phyloP scores from a whole-genome alignment of 2,329 filamentous ascomycete species.

The Talaromyces rugulosus region DNA sequence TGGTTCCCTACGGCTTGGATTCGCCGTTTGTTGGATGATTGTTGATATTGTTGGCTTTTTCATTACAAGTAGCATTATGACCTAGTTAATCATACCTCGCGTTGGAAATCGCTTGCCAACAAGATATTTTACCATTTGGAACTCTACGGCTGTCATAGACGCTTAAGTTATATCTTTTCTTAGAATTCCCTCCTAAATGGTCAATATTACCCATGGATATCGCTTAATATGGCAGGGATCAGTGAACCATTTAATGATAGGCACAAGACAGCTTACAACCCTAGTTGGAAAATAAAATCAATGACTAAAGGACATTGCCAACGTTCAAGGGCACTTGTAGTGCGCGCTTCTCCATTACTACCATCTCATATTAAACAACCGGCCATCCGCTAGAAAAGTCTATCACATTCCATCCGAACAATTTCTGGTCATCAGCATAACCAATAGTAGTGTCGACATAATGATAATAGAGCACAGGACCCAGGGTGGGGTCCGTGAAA shows the following conservation, averaged over 20 bases:
- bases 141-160: not conserved
- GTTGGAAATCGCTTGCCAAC: not conserved
- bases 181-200: not conserved
- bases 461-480: slow-evolving; percentile 60
- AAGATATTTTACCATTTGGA: not conserved
- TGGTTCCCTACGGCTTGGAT: not conserved
- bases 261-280: not conserved
- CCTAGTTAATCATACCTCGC: not conserved
- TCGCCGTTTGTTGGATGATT: not conserved
- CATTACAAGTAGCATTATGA: not conserved
- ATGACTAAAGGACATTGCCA: not conserved
- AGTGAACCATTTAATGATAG: not conserved
- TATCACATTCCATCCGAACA: slow-evolving; percentile 46
- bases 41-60: not conserved
- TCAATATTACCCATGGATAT: not conserved
- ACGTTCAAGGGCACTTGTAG: not conserved
- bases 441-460: slow-evolving; percentile 55
- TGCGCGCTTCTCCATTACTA: not conserved
- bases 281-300: not conserved
- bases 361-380: slow-evolving; percentile 23
- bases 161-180: not conserved
- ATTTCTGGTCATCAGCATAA: slow-evolving; percentile 44
- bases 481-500: slow-evolving; percentile 32
- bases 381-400: slow-evolving; percentile 45
- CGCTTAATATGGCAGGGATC: not conserved